Evolutionary conservation across 2,329 filamentous ascomycete species (phyloP).

Genomic region (Alternaria consortialis): DNA sequence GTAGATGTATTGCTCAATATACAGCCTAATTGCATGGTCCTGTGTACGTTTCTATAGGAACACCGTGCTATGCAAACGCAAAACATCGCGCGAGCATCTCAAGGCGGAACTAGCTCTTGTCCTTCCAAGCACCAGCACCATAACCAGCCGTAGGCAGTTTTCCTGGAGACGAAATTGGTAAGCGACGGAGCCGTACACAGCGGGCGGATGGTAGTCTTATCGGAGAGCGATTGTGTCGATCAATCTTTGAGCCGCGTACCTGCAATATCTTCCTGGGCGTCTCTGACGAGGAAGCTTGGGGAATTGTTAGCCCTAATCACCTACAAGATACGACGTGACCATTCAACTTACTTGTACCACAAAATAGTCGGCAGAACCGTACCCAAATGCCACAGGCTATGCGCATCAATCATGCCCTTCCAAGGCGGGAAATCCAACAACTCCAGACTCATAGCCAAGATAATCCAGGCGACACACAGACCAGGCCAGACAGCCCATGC

Average conservation of each 20-base stretch:
- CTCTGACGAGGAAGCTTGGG: constrained; percentile 82
- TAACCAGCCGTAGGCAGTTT: constrained; percentile 24
- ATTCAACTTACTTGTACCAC: constrained; percentile 86
- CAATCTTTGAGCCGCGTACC: constrained; percentile 74
- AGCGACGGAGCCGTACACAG: constrained; percentile 22
- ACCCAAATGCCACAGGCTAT: constrained; percentile 94
- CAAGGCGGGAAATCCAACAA: constrained; percentile 91
- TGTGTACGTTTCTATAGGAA: not conserved
- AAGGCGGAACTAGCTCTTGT: not conserved
- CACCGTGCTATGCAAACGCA: not conserved
- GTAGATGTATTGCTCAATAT: not conserved
- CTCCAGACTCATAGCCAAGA: constrained; percentile 94
- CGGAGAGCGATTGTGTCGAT: constrained; percentile 41
- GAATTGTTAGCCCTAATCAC: constrained; percentile 23
- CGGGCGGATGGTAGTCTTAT: constrained; percentile 10
- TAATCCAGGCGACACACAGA: constrained; percentile 89
- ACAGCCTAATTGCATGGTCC: not conserved
- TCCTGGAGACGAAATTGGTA: constrained; percentile 31
- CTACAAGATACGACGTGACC: not conserved
- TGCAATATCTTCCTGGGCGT: constrained; percentile 83
- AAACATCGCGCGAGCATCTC: too few species aligned
- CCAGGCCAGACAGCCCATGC: constrained; percentile 90
- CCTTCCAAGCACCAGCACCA: constrained; percentile 10
- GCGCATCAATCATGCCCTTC: constrained; percentile 85
- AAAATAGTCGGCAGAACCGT: constrained; percentile 87